A percentile compares a stretch with the other conserved stretches of the same genome.
These are phyloP conservation scores for Dimocarpus longan DNA, from an alignment of 345 rosid genomes.

Conservation along the genomic window DNA sequence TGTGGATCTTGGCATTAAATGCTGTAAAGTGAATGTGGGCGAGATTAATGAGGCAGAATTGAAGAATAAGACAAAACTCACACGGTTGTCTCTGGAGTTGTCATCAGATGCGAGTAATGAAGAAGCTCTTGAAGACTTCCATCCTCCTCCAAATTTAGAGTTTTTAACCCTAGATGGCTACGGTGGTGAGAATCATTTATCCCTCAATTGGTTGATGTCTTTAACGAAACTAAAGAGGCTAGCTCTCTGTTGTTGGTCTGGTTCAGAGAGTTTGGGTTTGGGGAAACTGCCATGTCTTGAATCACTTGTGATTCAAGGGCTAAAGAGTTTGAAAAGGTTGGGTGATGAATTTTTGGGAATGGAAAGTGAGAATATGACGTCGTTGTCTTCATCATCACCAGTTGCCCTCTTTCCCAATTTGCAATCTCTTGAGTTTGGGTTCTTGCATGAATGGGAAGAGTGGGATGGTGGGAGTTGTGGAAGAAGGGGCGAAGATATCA, in stretches of 20 bases:
- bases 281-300: neutral
- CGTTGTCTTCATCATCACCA: neutral
- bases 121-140: constrained; percentile 1
- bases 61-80: neutral
- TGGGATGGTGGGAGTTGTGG: neutral
- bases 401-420: neutral
- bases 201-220: neutral
- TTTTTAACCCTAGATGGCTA: accelerated
- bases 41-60: neutral
- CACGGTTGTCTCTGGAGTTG: neutral
- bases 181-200: no score
- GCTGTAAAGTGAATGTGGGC: neutral
- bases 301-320: neutral
- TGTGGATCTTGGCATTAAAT: neutral
- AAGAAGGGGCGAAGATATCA: neutral
- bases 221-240: neutral
- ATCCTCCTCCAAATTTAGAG: constrained; percentile 10
- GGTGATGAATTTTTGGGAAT: constrained; percentile 1
- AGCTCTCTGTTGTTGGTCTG: neutral
- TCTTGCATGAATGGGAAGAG: neutral
- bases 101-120: neutral
- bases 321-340: neutral
- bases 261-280: neutral
- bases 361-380: neutral
- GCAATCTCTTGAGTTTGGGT: neutral